phyloP scores from a whole-genome alignment of 805 yeast species.

The Candida khao-thaluensis region DNA sequence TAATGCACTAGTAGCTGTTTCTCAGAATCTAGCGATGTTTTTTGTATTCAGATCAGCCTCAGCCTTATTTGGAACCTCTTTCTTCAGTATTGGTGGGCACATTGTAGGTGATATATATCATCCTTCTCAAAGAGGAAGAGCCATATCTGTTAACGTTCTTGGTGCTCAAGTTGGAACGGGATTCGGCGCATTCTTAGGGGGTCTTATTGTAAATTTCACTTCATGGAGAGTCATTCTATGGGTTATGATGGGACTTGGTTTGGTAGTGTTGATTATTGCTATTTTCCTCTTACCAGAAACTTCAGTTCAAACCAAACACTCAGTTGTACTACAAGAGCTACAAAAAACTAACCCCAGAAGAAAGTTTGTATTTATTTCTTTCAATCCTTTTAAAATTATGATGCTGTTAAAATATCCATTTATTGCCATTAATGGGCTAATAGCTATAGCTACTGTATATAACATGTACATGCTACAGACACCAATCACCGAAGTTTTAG shows the following conservation, averaged over 20 bases:
- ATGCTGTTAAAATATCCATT: constrained; percentile 39
- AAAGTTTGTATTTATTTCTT: constrained; percentile 31
- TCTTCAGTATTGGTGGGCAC: constrained; percentile 50
- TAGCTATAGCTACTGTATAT: constrained; percentile 39
- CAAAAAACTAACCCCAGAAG: constrained; percentile 10
- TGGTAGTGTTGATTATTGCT: constrained; percentile 28
- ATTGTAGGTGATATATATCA: constrained; percentile 48
- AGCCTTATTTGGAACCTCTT: constrained; percentile 53
- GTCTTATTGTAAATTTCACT: constrained; percentile 48
- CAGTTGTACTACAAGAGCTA: no score
- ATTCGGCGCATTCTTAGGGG: constrained; percentile 51
- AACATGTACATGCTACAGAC: constrained; percentile 52
- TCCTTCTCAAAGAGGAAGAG: constrained; percentile 49
- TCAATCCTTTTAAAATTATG: constrained; percentile 45
- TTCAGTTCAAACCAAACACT: constrained; percentile 23
- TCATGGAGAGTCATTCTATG: constrained; percentile 53
- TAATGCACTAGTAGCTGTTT: constrained; percentile 36
- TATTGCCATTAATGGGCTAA: constrained; percentile 40
- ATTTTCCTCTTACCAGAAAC: constrained; percentile 47
- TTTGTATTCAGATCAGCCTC: constrained; percentile 46
- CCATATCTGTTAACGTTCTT: constrained; percentile 45
- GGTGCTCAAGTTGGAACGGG: constrained; percentile 55
- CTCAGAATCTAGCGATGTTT: constrained; percentile 52
- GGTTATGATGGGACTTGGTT: constrained; percentile 45
- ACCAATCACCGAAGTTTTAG: constrained; percentile 53